A percentile compares a stretch with the other conserved stretches of the same genome.
Conservation (phyloP, 2,329 filamentous ascomycete species). For the Xylariales sp. region DNA sequence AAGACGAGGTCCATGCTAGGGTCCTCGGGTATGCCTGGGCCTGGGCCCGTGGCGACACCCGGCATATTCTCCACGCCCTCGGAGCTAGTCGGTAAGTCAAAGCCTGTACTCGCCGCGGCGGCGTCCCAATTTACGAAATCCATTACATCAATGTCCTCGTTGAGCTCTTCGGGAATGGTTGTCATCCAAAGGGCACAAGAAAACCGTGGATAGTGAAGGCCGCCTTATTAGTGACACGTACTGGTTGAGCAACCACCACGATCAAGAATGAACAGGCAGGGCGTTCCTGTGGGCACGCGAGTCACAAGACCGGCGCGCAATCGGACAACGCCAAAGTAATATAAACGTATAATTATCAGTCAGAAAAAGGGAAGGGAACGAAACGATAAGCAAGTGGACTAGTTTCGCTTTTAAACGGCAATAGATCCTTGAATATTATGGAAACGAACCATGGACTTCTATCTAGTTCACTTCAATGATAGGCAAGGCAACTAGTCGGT, state of each 20-base stretch:
- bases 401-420: conserved; percentile 22
- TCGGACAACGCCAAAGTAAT: conserved; percentile 24
- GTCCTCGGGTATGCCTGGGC: conserved; percentile 36
- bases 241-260: conserved; percentile 22
- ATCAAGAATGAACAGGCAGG: conserved; percentile 20
- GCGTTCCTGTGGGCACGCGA: conserved; percentile 19
- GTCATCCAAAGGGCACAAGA: conserved; percentile 46
- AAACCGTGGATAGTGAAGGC: conserved; percentile 2
- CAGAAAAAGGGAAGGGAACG: conserved; percentile 1
- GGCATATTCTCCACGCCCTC: conserved; percentile 50
- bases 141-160: conserved; percentile 61
- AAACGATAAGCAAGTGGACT: conserved; percentile 24
- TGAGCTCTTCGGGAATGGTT: conserved; percentile 58
- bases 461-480: conserved; percentile 2
- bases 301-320: conserved; percentile 22
- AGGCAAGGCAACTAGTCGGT: conserved; percentile 9
- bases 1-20: conserved; percentile 65
- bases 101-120: conserved; percentile 51
- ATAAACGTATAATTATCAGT: conserved; percentile 20
- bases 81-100: conserved; percentile 51
- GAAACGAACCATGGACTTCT: conserved; percentile 16
- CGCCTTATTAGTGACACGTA: conserved; percentile 22
- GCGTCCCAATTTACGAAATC: conserved; percentile 72
- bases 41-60: conserved; percentile 45
- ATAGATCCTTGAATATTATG: conserved; percentile 1